Base-by-base conservation (phyloP, 345 rosid genomes). In the Populus ilicifolia region DNA sequence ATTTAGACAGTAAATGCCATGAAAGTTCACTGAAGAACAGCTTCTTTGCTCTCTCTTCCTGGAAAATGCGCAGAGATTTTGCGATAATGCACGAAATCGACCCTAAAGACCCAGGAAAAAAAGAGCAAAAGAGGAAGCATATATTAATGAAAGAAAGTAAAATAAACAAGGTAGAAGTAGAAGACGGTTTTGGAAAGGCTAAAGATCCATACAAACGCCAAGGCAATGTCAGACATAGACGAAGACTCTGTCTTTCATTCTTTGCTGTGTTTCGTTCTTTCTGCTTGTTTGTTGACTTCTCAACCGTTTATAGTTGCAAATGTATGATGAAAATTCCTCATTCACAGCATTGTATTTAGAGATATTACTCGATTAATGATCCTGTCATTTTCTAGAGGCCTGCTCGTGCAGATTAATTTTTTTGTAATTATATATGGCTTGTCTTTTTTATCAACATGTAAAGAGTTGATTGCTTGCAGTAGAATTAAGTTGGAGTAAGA, bases 31-130 rank as follows among this genome's bases (percentile, higher is more conserved):
- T 38, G 63, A 23, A 72, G 35, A 59, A 59, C 39, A 5, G 50
- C 17, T 48, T 21, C 39, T 35, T 48, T 71, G 5, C 25, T 0
- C 41, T 3, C 20, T 18, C 2, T 46, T 30, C 75, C 8, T 21
- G 44, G 10, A 63, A 77, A 70, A 64, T 18, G 72, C 65, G 13
- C 5, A 10, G 43, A 64, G 72, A 46, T 44, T 56, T 71, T 79
- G 30, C 62, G 8, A 39, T 48, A 25, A 69, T 33, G 48, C 69
- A 9, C 23, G 21, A 5, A 30, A n/a, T 66, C n/a, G 18, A n/a
- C 41, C 67, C 50, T 25, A 44, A n/a, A 12, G 70, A 65, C 48
- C 76, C 66, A 14, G 5, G 0, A 33, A 33, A 33, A 39, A 66
- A 6, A 20, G 2, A 18, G 1, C 33, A 66, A 33, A 29, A 27